These are phyloP conservation scores for Sporisorium iseilematis-ciliati DNA, from an alignment of 1,284 basidiomycete genomes.

Conservation along the genomic window DNA sequence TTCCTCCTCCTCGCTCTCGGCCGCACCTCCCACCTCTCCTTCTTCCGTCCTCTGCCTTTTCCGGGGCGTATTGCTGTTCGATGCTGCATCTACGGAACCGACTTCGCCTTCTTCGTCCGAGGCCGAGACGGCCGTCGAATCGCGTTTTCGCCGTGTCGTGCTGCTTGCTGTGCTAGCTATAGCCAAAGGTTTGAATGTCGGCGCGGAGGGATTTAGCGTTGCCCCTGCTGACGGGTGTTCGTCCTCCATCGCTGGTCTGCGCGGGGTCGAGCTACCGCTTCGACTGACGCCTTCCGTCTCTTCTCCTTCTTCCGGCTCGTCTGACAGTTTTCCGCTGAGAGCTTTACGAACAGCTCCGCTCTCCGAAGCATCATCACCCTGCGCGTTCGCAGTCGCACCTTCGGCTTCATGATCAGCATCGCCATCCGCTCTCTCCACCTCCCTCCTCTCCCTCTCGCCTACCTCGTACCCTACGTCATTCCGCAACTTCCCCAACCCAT, in stretches of 20 bases:
- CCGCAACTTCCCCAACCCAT: constrained; percentile 22
- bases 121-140: constrained; percentile 30
- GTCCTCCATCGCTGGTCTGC: background rate
- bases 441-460: constrained; percentile 53
- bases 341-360: background rate
- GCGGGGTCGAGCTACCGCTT: constrained; percentile 23
- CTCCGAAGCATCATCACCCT: constrained; percentile 19
- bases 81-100: constrained; percentile 8
- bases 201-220: constrained; percentile 26
- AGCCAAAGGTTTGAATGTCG: constrained; percentile 21
- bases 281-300: constrained; percentile 28
- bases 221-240: constrained; percentile 2
- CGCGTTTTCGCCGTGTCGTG: constrained; percentile 25
- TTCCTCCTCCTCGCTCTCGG: constrained; percentile 47
- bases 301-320: constrained; percentile 40
- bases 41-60: constrained; percentile 46
- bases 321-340: background rate
- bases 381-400: background rate
- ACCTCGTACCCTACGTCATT: constrained; percentile 54
- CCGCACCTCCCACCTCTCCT: constrained; percentile 28
- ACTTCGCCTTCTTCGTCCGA: constrained; percentile 49
- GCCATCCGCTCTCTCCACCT: constrained; percentile 50
- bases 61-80: constrained; percentile 45
- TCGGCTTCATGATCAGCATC: constrained; percentile 34
- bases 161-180: background rate